Base-by-base conservation (phyloP, 1,284 basidiomycete genomes). In the Ceratobasidium sp. region DNA sequence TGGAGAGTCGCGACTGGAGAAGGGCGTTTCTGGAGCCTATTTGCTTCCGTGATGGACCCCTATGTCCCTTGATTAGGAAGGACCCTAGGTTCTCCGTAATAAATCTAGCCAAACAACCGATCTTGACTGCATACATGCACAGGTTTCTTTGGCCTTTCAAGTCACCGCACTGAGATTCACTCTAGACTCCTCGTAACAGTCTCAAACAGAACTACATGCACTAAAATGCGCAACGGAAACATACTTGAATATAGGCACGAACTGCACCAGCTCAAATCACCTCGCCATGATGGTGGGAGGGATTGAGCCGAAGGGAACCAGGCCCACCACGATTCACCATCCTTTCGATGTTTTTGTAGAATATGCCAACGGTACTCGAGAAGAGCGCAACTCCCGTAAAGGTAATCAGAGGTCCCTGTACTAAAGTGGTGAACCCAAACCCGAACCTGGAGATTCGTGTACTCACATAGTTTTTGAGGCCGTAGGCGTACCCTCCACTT, bases 1-100 rank as follows among this genome's bases (percentile, higher is more conserved):
- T 50, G 69, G 48, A 41, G 69, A 76, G 74, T 67, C 74, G 74
- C 62, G 74, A 76, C 74, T 76, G 74, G 74, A 76, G 74, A 76
- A 76, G 74, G 74, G 74, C 74, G 74, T 76, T 76, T 76, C 74
- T 76, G 64, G 54, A 52, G 52, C 50, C 62, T 64, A 67, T 67
- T 76, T 76, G 74, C 74, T 76, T 76, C 74, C 74, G 74, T 59
- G 38, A 57, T 46, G 52, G 59, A 41, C 74, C 74, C 74, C 74
- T 76, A 55, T 76, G 74, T 44, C 44, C n/a, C 74, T 38, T 54
- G 35, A 57, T 52, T 66, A 44, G 74, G 74, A 66, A 76, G 64
- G 62, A 67, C 74, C 74, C 74, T 76, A 30, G 27, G 41, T 35
- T n/a, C 50, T 27, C 54, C 41, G 62, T n/a, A n/a, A 18, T 41